Conservation (phyloP, 495 filamentous ascomycete species). For the Penicillium lividum region DNA sequence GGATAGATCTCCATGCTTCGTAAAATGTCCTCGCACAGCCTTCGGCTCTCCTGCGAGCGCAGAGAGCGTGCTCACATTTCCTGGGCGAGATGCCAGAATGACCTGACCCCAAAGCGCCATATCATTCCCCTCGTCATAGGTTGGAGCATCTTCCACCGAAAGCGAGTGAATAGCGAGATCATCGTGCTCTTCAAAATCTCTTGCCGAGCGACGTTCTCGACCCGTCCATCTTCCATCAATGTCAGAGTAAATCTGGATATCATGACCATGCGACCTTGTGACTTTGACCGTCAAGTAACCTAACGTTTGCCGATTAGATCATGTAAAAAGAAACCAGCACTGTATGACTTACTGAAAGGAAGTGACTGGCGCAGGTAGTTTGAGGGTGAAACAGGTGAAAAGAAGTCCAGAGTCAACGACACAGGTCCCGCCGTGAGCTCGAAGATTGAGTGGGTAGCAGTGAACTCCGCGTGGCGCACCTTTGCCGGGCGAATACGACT, state of each 20-base stretch:
- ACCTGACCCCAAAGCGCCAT: slow-evolving; percentile 49
- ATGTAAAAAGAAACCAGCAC: background rate
- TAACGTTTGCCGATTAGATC: slow-evolving; percentile 22
- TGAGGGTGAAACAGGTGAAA: slow-evolving; percentile 84
- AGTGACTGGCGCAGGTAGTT: slow-evolving; percentile 81
- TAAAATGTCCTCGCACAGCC: slow-evolving; percentile 29
- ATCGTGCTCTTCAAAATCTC: slow-evolving; percentile 28
- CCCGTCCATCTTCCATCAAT: slow-evolving; percentile 56
- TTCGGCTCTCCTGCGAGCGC: slow-evolving; percentile 27
- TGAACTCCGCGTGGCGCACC: slow-evolving; percentile 45
- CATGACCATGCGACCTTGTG: slow-evolving; percentile 22
- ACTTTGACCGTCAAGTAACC: slow-evolving; percentile 71
- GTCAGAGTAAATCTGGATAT: slow-evolving; percentile 49
- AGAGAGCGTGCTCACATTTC: slow-evolving; percentile 30
- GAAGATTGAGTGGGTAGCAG: slow-evolving; percentile 48
- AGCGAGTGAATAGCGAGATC: slow-evolving; percentile 32
- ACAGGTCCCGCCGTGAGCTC: slow-evolving; percentile 43
- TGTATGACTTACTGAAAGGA: slow-evolving; percentile 58
- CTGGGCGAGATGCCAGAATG: slow-evolving; percentile 32
- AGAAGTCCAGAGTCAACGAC: slow-evolving; percentile 57
- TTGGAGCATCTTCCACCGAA: slow-evolving; percentile 36
- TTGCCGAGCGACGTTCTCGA: slow-evolving; percentile 26
- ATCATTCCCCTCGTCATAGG: slow-evolving; percentile 43
- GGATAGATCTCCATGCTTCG: slow-evolving; percentile 22
- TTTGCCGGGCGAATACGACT: slow-evolving; percentile 33